Conservation (phyloP, 2,329 filamentous ascomycete species). For the Rachicladosporium sp. region DNA sequence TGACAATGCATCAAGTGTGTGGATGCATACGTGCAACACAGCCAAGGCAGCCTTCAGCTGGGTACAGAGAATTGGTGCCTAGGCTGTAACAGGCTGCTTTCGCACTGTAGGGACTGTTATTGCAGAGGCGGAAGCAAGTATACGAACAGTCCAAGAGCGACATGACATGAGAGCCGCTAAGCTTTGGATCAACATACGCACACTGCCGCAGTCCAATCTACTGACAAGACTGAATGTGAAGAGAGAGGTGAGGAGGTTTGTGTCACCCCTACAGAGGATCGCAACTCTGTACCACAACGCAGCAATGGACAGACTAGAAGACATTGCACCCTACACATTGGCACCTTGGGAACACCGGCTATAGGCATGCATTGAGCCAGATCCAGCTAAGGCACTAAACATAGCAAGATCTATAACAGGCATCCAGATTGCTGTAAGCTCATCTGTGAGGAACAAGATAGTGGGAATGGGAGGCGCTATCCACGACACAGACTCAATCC, state of each 20-base stretch:
- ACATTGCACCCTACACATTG: not conserved
- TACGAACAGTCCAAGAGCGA: not conserved
- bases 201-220: not conserved
- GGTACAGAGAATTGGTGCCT: not conserved
- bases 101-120: not conserved
- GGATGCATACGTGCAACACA: not conserved
- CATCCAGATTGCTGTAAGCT: slow-evolving; percentile 3
- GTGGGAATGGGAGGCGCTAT: slow-evolving; percentile 1
- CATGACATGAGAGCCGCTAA: not conserved
- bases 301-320: not conserved
- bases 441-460: slow-evolving; percentile 1
- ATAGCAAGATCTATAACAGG: not conserved
- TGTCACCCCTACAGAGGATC: not conserved
- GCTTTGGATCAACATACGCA: not conserved
- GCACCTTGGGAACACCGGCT: too few species aligned
- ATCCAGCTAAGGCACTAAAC: too few species aligned
- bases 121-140: not conserved
- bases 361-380: too few species aligned
- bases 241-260: not conserved
- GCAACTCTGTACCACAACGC: not conserved
- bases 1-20: slow-evolving; percentile 2
- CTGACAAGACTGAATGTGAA: too few species aligned
- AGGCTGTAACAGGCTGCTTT: not conserved
- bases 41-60: not conserved
- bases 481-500: not conserved